Evolutionary conservation across 2,329 filamentous ascomycete species (phyloP).

Genomic region (Plectosphaerella plurivora): DNA sequence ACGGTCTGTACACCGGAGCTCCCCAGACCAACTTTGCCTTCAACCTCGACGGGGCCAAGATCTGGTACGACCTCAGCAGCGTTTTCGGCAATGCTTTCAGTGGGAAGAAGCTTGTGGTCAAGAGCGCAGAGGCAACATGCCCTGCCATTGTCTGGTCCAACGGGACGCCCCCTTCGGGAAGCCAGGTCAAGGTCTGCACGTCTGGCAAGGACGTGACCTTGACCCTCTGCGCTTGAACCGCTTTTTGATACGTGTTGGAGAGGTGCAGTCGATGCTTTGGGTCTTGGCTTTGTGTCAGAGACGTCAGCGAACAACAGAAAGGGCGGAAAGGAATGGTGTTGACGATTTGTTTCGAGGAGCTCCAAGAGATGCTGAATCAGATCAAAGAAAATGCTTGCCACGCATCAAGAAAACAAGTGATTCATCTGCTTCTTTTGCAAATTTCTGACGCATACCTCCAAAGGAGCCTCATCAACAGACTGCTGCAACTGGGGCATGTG

Average conservation of each 20-base stretch:
- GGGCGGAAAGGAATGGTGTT: too few relatives aligned
- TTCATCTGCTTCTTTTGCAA: too few relatives aligned
- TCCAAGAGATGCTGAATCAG: too few relatives aligned
- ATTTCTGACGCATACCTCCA: too few relatives aligned
- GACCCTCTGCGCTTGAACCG: constrained; percentile 24
- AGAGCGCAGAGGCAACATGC: constrained; percentile 23
- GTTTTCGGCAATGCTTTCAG: constrained; percentile 34
- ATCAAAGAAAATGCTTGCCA: too few relatives aligned
- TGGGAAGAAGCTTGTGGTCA: constrained; percentile 24
- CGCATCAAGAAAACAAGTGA: too few relatives aligned
- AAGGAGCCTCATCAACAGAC: too few relatives aligned
- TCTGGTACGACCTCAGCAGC: constrained; percentile 35
- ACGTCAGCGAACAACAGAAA: too few relatives aligned
- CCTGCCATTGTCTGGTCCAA: constrained; percentile 27
- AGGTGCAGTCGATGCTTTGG: neutral
- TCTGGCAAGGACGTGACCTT: constrained; percentile 25
- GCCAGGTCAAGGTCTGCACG: constrained; percentile 31
- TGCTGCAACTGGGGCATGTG: too few relatives aligned
- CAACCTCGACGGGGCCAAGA: constrained; percentile 24
- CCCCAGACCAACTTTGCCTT: constrained; percentile 35
- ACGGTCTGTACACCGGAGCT: constrained; percentile 33
- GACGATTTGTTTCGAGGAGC: too few relatives aligned
- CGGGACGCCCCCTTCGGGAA: constrained; percentile 28
- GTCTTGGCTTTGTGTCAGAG: neutral
- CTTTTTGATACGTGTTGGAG: neutral